Evolutionary conservation across 768 basidiomycete genomes (phyloP).

Genomic region (Agaricus blazei): DNA sequence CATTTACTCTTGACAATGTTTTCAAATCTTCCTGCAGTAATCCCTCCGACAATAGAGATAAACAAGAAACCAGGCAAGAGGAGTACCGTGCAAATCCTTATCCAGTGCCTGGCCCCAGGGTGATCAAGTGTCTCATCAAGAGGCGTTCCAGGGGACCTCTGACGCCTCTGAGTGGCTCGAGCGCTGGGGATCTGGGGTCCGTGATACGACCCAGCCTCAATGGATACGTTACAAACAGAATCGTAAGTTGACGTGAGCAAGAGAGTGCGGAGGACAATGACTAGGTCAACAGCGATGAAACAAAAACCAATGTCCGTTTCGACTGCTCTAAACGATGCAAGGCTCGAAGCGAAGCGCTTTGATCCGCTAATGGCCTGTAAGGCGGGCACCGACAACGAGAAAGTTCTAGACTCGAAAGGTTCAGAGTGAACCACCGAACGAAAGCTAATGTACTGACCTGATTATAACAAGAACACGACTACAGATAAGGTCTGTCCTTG

Average conservation of each 20-base stretch:
- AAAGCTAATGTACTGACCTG: slow-evolving; percentile 18
- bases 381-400: slow-evolving; percentile 19
- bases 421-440: too few species aligned
- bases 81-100: slow-evolving; percentile 24
- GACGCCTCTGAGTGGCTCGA: slow-evolving; percentile 29
- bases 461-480: slow-evolving; percentile 25
- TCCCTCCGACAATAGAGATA: slow-evolving; percentile 23
- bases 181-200: slow-evolving; percentile 19
- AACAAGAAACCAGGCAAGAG: slow-evolving; percentile 23
- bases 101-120: slow-evolving; percentile 20
- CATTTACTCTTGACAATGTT: slow-evolving; percentile 14
- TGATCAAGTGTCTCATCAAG: slow-evolving; percentile 27
- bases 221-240: slow-evolving; percentile 8
- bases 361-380: slow-evolving; percentile 8
- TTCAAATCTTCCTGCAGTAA: slow-evolving; percentile 21
- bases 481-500: slow-evolving; percentile 27
- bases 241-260: slow-evolving; percentile 11
- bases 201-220: slow-evolving; percentile 7
- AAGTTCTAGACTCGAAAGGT: slow-evolving; percentile 10
- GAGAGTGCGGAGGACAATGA: slow-evolving; percentile 7
- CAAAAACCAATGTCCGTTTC: slow-evolving; percentile 10
- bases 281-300: slow-evolving; percentile 9
- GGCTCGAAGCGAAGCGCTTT: slow-evolving; percentile 8
- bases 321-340: slow-evolving; percentile 10
- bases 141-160: slow-evolving; percentile 17